These are phyloP conservation scores for Nakazawaea ambrosiae DNA, from an alignment of 805 yeast genomes.

Conservation along the genomic window DNA sequence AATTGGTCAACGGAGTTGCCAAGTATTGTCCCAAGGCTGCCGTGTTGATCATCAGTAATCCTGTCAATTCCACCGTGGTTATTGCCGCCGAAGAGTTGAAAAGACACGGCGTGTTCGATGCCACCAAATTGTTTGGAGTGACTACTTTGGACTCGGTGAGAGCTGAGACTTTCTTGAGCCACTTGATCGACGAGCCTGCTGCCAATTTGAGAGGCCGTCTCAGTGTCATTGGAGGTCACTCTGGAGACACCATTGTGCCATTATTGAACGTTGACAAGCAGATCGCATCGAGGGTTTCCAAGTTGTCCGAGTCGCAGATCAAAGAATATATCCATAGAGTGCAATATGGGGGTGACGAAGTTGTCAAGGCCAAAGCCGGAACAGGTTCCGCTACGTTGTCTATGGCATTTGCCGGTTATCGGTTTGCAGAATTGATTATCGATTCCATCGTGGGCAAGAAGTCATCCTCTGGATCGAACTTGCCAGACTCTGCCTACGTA, in stretches of 20 bases:
- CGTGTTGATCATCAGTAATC: conserved; percentile 50
- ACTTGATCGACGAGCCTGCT: conserved; percentile 19
- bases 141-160: conserved; percentile 55
- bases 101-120: conserved; percentile 43
- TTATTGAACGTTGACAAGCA: conserved; percentile 32
- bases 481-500: conserved; percentile 42
- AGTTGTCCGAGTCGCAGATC: conserved; percentile 35
- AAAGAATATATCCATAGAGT: conserved; percentile 33
- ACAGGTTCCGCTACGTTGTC: conserved; percentile 92
- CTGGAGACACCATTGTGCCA: conserved; percentile 51
- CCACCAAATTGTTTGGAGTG: conserved; percentile 48
- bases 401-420: conserved; percentile 92
- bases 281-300: conserved; percentile 22
- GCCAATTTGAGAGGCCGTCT: conserved; percentile 31
- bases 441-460: conserved; percentile 28
- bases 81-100: conserved; percentile 53
- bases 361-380: conserved; percentile 91
- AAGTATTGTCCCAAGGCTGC: conserved; percentile 53
- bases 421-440: conserved; percentile 53
- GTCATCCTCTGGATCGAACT: not conserved
- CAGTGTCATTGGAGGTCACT: conserved; percentile 51
- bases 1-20: conserved; percentile 80
- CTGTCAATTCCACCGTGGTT: conserved; percentile 57
- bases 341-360: conserved; percentile 81
- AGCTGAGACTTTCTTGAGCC: conserved; percentile 43